Percentiles rank a stretch among this genome's conserved stretches.
Conservation (phyloP, 305 asterid species). For the Fraxinus sp. region DNA sequence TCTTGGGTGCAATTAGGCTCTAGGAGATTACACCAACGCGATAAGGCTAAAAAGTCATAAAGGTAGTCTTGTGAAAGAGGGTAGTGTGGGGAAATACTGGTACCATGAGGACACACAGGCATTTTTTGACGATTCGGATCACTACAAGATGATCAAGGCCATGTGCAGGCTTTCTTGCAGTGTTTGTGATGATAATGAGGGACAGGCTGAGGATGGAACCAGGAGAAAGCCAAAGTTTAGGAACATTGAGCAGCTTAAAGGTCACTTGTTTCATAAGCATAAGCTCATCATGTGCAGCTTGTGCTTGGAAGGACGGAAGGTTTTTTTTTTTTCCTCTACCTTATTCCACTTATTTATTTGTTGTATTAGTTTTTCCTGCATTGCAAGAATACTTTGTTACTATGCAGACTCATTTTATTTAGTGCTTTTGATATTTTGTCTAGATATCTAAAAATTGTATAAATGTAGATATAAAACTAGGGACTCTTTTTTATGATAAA, state of each 20-base stretch:
- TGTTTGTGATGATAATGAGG: conserved; percentile 70
- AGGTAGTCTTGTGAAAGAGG: no score
- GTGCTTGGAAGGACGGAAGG: conserved; percentile 99
- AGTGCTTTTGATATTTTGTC: background rate
- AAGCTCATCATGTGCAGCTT: conserved; percentile 81
- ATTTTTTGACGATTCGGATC: conserved; percentile 85
- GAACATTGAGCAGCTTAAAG: conserved; percentile 91
- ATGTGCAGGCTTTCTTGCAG: conserved; percentile 98
- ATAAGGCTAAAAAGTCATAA: no score
- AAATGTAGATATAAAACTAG: background rate
- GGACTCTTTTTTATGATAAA: background rate
- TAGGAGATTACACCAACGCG: conserved; percentile 76
- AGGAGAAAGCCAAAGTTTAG: conserved; percentile 62
- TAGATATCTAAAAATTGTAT: background rate
- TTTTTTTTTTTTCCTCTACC: conserved; percentile 24
- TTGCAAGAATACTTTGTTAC: background rate
- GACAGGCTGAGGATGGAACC: conserved; percentile 44
- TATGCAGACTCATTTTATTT: background rate
- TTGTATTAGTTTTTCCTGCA: background rate
- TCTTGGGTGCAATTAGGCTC: conserved; percentile 49
- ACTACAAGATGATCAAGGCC: conserved; percentile 92
- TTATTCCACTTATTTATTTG: no score
- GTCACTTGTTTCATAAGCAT: conserved; percentile 84
- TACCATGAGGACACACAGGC: conserved; percentile 92
- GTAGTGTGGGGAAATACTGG: conserved; percentile 74